Evolutionary conservation across 2,329 filamentous ascomycete species (phyloP).

Genomic region (Exophiala lecanii-corni): DNA sequence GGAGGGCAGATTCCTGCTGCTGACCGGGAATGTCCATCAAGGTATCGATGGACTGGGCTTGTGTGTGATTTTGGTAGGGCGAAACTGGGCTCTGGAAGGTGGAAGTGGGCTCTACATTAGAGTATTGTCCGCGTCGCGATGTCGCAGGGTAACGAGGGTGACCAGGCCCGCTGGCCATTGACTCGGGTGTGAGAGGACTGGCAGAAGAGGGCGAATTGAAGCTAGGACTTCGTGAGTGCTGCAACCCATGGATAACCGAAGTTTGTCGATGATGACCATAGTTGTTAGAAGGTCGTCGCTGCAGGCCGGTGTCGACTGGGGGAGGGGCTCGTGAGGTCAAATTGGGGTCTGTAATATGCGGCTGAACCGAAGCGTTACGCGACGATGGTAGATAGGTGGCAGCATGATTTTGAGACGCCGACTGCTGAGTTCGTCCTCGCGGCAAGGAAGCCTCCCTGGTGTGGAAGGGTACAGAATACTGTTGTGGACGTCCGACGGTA

Average conservation of each 20-base stretch:
- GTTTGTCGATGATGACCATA: conserved; percentile 94
- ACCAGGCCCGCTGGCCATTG: conserved; percentile 16
- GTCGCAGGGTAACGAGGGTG: conserved; percentile 13
- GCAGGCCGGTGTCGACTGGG: conserved; percentile 32
- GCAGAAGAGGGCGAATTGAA: conserved; percentile 68
- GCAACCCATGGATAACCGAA: conserved; percentile 91
- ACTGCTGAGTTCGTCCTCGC: conserved; percentile 35
- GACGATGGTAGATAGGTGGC: conserved; percentile 14
- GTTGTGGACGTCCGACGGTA: conserved; percentile 22
- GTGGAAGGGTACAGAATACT: conserved; percentile 35
- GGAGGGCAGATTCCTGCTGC: conserved; percentile 36
- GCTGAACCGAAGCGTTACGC: conserved; percentile 21
- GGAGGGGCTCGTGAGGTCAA: conserved; percentile 13
- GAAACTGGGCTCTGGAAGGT: conserved; percentile 16
- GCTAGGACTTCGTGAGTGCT: conserved; percentile 87
- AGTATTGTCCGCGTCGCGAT: conserved; percentile 16
- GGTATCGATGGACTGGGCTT: conserved; percentile 33
- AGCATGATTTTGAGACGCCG: conserved; percentile 11
- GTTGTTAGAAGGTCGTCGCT: conserved; percentile 49
- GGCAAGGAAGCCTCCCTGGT: conserved; percentile 41
- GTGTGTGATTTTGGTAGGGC: conserved; percentile 23
- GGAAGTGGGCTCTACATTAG: conserved; percentile 11
- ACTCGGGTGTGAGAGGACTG: conserved; percentile 59
- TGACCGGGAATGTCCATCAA: conserved; percentile 28
- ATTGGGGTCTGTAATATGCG: conserved; percentile 13